Conservation (phyloP, 805 yeast genomes). For the Wickerhamiella sergipiensis region DNA sequence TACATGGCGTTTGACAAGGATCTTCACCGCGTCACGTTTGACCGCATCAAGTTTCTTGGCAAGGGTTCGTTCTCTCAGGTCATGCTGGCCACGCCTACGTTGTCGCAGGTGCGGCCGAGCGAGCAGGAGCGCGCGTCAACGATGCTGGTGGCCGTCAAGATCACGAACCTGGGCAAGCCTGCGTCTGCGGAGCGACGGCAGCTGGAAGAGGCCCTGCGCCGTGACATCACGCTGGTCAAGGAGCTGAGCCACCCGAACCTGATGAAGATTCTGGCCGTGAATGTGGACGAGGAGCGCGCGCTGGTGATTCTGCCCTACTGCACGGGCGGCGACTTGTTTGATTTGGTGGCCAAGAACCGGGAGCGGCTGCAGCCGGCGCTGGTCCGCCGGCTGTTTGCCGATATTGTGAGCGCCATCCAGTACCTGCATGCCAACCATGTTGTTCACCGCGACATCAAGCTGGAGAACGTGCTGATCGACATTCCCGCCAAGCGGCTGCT, state of each 20-base stretch:
- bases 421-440: constrained; percentile 56
- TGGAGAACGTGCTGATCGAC: constrained; percentile 60
- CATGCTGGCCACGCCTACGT: constrained; percentile 25
- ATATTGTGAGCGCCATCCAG: constrained; percentile 51
- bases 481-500: constrained; percentile 26
- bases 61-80: constrained; percentile 30
- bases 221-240: constrained; percentile 54
- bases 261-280: constrained; percentile 36
- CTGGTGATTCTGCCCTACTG: constrained; percentile 61
- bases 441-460: constrained; percentile 83
- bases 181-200: constrained; percentile 34
- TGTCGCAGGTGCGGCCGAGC: constrained; percentile 23
- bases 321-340: constrained; percentile 74
- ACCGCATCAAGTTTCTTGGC: constrained; percentile 23
- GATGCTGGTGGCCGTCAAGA: constrained; percentile 55
- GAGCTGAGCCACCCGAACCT: constrained; percentile 54
- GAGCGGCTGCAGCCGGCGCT: constrained; percentile 34
- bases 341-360: constrained; percentile 38
- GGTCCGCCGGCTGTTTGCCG: constrained; percentile 52
- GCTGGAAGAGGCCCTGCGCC: constrained; percentile 45
- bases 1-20: constrained; percentile 19
- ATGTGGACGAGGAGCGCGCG: constrained; percentile 27
- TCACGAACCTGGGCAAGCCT: constrained; percentile 32
- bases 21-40: constrained; percentile 20
- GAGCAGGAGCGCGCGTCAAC: constrained; percentile 11